phyloP scores from a whole-genome alignment of 2,329 filamentous ascomycete species.

The Ophiocordyceps sinensis region DNA sequence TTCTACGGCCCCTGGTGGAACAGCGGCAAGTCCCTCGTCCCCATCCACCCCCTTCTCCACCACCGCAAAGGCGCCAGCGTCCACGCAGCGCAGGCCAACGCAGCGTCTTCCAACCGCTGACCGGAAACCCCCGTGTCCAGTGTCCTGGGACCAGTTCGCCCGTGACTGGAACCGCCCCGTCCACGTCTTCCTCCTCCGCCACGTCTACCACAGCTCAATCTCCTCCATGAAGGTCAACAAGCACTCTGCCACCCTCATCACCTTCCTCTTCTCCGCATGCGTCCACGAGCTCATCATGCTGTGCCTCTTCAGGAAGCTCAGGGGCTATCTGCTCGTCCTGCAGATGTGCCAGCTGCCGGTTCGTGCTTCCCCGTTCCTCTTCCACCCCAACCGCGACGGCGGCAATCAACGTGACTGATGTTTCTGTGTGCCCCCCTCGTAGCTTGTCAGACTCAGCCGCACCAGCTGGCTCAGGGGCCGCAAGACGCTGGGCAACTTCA shows the following conservation, averaged over 20 bases:
- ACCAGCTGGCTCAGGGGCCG: slow-evolving; percentile 50
- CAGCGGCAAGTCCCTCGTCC: slow-evolving; percentile 21
- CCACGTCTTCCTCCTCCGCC: slow-evolving; percentile 61
- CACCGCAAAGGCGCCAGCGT: background rate
- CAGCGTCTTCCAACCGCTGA: background rate
- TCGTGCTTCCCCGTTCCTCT: slow-evolving; percentile 8
- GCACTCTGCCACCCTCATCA: slow-evolving; percentile 58
- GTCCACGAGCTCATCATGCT: slow-evolving; percentile 70
- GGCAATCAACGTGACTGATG: background rate
- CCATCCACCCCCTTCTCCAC: background rate
- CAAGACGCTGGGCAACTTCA: slow-evolving; percentile 52
- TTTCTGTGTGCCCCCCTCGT: background rate
- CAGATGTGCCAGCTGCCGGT: slow-evolving; percentile 62
- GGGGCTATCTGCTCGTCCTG: slow-evolving; percentile 57
- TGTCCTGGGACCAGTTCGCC: slow-evolving; percentile 63
- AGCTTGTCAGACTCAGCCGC: slow-evolving; percentile 51
- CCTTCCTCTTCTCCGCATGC: slow-evolving; percentile 57
- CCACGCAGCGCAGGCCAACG: background rate
- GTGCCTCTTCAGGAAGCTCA: slow-evolving; percentile 63
- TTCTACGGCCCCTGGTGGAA: slow-evolving; percentile 58
- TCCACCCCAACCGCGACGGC: too few relatives aligned
- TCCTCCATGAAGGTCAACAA: slow-evolving; percentile 57
- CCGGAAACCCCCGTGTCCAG: slow-evolving; percentile 9
- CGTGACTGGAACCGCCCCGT: slow-evolving; percentile 68
- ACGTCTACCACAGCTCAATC: slow-evolving; percentile 69